phyloP scores from a whole-genome alignment of 2,329 filamentous ascomycete species.

The Apiospora phragmitis region DNA sequence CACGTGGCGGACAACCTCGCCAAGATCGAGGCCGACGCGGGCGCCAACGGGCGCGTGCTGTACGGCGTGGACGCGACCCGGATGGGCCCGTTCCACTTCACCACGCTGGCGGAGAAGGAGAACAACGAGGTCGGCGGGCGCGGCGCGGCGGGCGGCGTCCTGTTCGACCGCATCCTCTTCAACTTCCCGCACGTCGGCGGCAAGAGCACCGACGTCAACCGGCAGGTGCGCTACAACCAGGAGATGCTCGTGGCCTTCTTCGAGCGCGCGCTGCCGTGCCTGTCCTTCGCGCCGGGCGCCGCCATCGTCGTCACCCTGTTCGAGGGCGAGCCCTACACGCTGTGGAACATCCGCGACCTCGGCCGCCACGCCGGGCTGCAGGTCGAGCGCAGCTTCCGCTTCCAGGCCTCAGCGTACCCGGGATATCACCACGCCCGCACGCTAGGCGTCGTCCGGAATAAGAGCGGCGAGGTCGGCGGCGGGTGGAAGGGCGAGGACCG shows the following conservation, averaged over 20 bases:
- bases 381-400: slow-evolving; percentile 70
- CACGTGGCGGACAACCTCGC: slow-evolving; percentile 62
- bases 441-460: slow-evolving; percentile 61
- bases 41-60: slow-evolving; percentile 43
- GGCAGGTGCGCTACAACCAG: slow-evolving; percentile 92
- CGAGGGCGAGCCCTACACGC: slow-evolving; percentile 88
- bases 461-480: slow-evolving; percentile 43
- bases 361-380: slow-evolving; percentile 74
- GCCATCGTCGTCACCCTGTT: slow-evolving; percentile 83
- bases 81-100: slow-evolving; percentile 48
- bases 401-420: slow-evolving; percentile 67
- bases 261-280: slow-evolving; percentile 42
- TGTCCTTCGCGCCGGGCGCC: slow-evolving; percentile 53
- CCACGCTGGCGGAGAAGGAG: slow-evolving; percentile 22
- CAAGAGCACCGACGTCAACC: slow-evolving; percentile 87
- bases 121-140: slow-evolving; percentile 25
- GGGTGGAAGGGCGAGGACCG: slow-evolving; percentile 55
- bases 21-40: slow-evolving; percentile 45
- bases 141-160: slow-evolving; percentile 24
- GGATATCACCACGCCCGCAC: slow-evolving; percentile 75
- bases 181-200: slow-evolving; percentile 98
- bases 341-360: slow-evolving; percentile 92
- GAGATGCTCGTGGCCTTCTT: slow-evolving; percentile 73
- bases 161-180: slow-evolving; percentile 81
- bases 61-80: slow-evolving; percentile 70